A percentile compares a stretch with the other conserved stretches of the same genome.
phyloP scores from a whole-genome alignment of 2,329 filamentous ascomycete species.

The Trichophyton rubrum region DNA sequence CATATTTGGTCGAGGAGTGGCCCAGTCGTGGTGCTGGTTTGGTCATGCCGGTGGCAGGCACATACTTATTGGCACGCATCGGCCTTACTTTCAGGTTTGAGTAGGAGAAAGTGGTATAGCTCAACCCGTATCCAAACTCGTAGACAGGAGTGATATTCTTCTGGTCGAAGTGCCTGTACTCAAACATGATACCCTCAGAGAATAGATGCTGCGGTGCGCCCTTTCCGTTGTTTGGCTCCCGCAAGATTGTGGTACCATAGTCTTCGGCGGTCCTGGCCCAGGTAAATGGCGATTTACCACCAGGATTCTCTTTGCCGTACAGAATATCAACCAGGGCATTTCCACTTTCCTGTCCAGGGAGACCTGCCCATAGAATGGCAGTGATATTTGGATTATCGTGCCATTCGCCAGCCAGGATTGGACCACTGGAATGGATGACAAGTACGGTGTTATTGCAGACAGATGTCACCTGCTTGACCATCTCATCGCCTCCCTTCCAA shows the following conservation, averaged over 20 bases:
- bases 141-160: conserved; percentile 43
- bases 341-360: conserved; percentile 63
- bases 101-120: conserved; percentile 48
- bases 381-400: conserved; percentile 53
- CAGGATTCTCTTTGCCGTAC: conserved; percentile 54
- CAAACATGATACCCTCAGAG: conserved; percentile 49
- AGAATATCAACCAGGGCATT: conserved; percentile 63
- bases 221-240: conserved; percentile 45
- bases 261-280: conserved; percentile 41
- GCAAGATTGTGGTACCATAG: conserved; percentile 46
- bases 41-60: conserved; percentile 41
- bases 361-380: conserved; percentile 61
- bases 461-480: conserved; percentile 69
- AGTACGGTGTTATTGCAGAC: conserved; percentile 82
- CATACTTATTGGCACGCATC: conserved; percentile 38
- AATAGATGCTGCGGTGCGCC: conserved; percentile 48
- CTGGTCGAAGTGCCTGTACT: conserved; percentile 40
- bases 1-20: conserved; percentile 34
- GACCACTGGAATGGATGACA: conserved; percentile 73
- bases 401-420: conserved; percentile 59
- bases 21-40: conserved; percentile 43
- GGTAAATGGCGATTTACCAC: conserved; percentile 51
- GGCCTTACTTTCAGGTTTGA: conserved; percentile 41
- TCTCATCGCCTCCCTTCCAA: conserved; percentile 67
- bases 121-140: conserved; percentile 49